Percentiles rank a stretch among this genome's conserved stretches.
Conservation (phyloP, 2,329 filamentous ascomycete genomes). For the Ambrosiella cleistominuta region DNA sequence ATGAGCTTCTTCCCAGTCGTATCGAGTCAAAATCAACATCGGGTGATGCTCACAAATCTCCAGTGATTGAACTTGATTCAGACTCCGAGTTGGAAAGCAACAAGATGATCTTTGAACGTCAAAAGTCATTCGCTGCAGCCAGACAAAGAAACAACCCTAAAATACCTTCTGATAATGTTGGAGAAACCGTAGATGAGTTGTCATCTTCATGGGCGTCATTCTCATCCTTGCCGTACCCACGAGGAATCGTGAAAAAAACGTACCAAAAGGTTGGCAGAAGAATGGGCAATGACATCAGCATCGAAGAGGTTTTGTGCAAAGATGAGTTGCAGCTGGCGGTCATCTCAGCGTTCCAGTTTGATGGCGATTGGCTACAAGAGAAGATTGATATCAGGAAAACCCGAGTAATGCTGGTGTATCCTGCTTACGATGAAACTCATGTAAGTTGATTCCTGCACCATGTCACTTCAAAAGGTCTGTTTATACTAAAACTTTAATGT, state of each 20-base stretch:
- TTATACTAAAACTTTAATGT: neutral
- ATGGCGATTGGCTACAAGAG: constrained; percentile 58
- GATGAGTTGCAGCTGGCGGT: constrained; percentile 56
- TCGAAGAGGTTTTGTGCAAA: constrained; percentile 72
- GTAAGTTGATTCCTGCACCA: constrained; percentile 21
- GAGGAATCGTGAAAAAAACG: constrained; percentile 64
- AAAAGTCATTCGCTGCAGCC: neutral
- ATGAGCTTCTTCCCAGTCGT: no score
- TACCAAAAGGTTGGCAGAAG: constrained; percentile 50
- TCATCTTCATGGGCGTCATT: neutral
- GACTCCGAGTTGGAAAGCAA: neutral
- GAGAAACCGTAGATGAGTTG: neutral
- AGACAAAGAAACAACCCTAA: neutral
- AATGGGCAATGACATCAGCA: constrained; percentile 55
- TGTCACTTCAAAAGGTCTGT: no score
- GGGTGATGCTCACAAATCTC: neutral
- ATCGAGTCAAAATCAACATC: no score
- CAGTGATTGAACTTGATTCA: constrained; percentile 2
- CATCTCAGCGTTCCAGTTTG: constrained; percentile 75
- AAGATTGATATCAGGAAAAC: constrained; percentile 48
- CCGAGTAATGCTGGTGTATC: constrained; percentile 43
- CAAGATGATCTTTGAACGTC: neutral
- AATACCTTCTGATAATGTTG: neutral
- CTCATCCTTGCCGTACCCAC: constrained; percentile 24
- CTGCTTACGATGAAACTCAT: constrained; percentile 33